Evolutionary conservation across 768 basidiomycete genomes (phyloP).

Genomic region (Tremella mesenterica): DNA sequence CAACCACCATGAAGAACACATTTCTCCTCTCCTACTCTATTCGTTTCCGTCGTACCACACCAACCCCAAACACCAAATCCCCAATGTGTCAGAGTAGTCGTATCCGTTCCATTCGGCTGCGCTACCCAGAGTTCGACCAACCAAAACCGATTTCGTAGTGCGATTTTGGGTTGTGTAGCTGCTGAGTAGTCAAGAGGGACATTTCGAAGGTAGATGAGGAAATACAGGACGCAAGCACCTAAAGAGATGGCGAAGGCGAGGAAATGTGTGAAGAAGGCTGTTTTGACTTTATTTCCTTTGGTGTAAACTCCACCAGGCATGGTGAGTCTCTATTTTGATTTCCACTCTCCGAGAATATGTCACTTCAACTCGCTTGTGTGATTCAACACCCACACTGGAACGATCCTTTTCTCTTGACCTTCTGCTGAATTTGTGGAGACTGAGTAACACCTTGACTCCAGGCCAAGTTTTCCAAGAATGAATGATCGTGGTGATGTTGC

Average conservation of each 20-base stretch:
- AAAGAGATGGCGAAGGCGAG: neutral
- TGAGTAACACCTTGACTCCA: no score
- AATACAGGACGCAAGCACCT: neutral
- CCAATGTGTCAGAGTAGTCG: neutral
- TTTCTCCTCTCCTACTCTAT: neutral
- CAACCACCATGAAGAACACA: neutral
- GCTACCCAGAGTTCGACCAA: neutral
- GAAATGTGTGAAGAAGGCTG: neutral
- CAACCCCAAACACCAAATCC: neutral
- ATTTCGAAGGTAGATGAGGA: neutral
- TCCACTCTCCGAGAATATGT: neutral
- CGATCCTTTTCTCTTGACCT: neutral
- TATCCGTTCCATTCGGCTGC: neutral
- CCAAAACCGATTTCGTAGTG: neutral
- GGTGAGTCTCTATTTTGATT: no score
- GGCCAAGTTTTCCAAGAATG: no score
- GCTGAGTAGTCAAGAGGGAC: neutral
- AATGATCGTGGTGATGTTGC: no score
- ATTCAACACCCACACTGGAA: neutral
- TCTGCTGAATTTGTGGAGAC: no score
- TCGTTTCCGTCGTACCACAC: neutral
- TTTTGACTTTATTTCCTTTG: neutral
- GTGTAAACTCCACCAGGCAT: neutral
- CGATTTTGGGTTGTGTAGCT: neutral
- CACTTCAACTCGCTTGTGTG: neutral